These are phyloP conservation scores for Verticillium nonalfalfae DNA, from an alignment of 2,329 filamentous ascomycete genomes.

Conservation along the genomic window DNA sequence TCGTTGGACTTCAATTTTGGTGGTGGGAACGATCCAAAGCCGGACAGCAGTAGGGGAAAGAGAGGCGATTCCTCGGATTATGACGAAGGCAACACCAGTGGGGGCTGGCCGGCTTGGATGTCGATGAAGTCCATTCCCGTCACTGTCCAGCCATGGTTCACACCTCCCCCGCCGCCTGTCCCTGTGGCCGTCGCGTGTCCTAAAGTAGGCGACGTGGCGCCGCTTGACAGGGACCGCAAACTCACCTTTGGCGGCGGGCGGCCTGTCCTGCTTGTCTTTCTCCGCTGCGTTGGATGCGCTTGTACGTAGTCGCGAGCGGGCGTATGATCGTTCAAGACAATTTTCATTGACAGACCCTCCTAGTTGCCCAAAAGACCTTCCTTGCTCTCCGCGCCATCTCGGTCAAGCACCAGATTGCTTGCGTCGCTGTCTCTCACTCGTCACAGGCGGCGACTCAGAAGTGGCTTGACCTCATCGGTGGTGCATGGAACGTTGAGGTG, in stretches of 20 bases:
- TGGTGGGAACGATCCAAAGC: slow-evolving; percentile 20
- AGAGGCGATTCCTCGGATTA: slow-evolving; percentile 11
- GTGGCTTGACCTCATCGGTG: slow-evolving; percentile 52
- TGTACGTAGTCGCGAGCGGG: slow-evolving; percentile 30
- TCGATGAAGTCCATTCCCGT: slow-evolving; percentile 41
- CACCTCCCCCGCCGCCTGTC: slow-evolving; percentile 43
- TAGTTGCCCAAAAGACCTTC: slow-evolving; percentile 52
- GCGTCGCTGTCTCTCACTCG: slow-evolving; percentile 54
- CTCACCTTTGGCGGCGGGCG: slow-evolving; percentile 36
- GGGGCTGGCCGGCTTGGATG: slow-evolving; percentile 40
- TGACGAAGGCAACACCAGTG: slow-evolving; percentile 17
- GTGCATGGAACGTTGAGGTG: slow-evolving; percentile 48
- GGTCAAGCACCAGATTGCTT: slow-evolving; percentile 44
- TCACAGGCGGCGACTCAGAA: slow-evolving; percentile 47
- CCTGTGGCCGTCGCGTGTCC: slow-evolving; percentile 36
- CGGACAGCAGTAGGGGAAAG: slow-evolving; percentile 22
- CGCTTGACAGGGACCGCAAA: slow-evolving; percentile 37
- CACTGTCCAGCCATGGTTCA: slow-evolving; percentile 47
- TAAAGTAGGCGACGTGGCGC: slow-evolving; percentile 39
- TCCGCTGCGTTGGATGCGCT: slow-evolving; percentile 49
- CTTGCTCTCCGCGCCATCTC: slow-evolving; percentile 47
- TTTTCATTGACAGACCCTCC: not conserved
- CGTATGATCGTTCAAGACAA: not conserved
- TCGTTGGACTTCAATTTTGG: slow-evolving; percentile 35
- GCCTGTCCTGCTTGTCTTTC: slow-evolving; percentile 41